Percentiles rank a stretch among this genome's conserved stretches.
These are phyloP conservation scores for Nevesoporus exiguus DNA, from an alignment of 768 basidiomycete species.

Conservation along the genomic window DNA sequence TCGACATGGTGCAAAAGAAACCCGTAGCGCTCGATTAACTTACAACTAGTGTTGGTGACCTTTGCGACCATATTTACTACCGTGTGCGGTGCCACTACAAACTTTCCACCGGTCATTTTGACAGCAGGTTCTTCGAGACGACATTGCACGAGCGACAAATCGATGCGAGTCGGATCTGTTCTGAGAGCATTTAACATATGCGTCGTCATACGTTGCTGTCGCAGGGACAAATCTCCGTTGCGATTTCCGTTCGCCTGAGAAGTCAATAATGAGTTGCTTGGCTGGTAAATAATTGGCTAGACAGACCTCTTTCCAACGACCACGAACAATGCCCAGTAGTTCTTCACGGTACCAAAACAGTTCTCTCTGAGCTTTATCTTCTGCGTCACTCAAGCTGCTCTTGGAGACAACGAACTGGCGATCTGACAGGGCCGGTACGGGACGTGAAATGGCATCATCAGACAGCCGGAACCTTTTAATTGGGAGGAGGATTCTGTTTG, in stretches of 20 bases:
- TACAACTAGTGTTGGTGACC: conserved; percentile 67
- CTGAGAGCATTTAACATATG: conserved; percentile 79
- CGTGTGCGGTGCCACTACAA: conserved; percentile 51
- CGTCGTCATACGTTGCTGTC: conserved; percentile 72
- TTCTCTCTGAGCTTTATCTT: conserved; percentile 66
- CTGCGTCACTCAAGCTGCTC: conserved; percentile 53
- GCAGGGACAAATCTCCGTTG: conserved; percentile 70
- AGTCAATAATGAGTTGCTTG: not conserved
- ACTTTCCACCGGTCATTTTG: conserved; percentile 36
- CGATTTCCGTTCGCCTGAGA: conserved; percentile 74
- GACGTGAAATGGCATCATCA: conserved; percentile 50
- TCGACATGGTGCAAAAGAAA: conserved; percentile 8
- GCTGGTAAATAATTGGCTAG: not conserved
- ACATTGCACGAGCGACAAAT: conserved; percentile 46
- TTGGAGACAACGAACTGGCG: conserved; percentile 89
- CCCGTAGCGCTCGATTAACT: conserved; percentile 28
- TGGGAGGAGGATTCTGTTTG: conserved; percentile 59
- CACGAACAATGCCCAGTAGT: conserved; percentile 63
- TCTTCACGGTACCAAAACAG: conserved; percentile 97
- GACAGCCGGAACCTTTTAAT: conserved; percentile 66
- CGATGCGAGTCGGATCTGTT: conserved; percentile 59
- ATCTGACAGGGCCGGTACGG: conserved; percentile 83
- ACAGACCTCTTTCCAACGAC: conserved; percentile 82
- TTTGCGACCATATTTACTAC: conserved; percentile 58
- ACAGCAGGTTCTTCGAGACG: conserved; percentile 18